These are phyloP conservation scores for Stentor roeselii DNA, from an alignment of 73 alveolate genomes.

Conservation along the genomic window DNA sequence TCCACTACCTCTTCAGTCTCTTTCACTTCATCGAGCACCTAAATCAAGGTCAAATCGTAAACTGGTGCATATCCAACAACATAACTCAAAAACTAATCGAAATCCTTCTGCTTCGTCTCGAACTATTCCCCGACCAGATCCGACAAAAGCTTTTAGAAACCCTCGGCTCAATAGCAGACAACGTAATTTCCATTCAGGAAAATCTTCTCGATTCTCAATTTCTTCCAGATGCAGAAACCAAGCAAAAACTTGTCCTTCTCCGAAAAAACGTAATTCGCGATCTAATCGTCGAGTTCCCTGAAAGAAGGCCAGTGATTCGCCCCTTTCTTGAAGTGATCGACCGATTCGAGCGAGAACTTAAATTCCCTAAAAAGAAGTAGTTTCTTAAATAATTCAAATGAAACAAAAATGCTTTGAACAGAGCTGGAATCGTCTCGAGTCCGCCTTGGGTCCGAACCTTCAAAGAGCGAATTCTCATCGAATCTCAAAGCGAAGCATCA, in stretches of 20 bases:
- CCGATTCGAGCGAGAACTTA: constrained; percentile 4
- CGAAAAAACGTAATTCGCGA: not conserved
- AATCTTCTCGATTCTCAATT: not conserved
- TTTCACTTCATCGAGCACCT: not conserved
- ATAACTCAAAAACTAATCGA: not conserved
- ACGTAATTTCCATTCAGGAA: not conserved
- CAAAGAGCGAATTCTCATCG: too few relatives aligned
- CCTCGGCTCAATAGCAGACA: not conserved
- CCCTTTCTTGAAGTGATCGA: constrained; percentile 14
- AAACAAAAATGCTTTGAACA: too few relatives aligned
- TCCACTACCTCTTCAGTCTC: not conserved
- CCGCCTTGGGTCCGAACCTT: too few relatives aligned
- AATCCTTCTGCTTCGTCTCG: not conserved
- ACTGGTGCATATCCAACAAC: not conserved
- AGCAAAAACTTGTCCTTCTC: not conserved
- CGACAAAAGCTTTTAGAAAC: not conserved
- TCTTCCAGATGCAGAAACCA: not conserved
- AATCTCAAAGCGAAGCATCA: too few relatives aligned
- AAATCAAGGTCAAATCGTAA: not conserved
- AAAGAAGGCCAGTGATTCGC: not conserved
- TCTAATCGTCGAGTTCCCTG: constrained; percentile 15
- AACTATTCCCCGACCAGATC: not conserved
- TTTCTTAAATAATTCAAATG: too few relatives aligned
- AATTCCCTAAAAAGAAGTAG: constrained; percentile 7
- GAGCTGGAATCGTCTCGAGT: too few relatives aligned